Percentiles rank a stretch among this genome's conserved stretches.
Conservation (phyloP, 805 yeast genomes). For the Yarrowia keelungensis region DNA sequence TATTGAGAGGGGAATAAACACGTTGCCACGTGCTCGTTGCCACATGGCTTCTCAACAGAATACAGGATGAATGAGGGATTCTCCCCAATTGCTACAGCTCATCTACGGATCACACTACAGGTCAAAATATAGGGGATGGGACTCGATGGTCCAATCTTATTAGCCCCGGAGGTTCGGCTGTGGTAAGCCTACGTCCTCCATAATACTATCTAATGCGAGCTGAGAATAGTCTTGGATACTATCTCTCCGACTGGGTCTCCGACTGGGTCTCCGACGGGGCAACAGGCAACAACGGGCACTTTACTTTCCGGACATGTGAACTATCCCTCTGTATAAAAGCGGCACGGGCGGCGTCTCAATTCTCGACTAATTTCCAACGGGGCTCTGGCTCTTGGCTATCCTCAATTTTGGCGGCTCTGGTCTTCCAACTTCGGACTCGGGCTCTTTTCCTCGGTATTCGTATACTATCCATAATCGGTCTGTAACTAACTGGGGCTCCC, state of each 20-base stretch:
- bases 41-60: too few relatives aligned
- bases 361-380: conserved; percentile 4
- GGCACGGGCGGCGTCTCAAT: conserved; percentile 27
- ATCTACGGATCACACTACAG: conserved; percentile 6
- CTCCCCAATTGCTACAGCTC: neutral
- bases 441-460: conserved; percentile 13
- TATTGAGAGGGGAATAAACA: neutral
- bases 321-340: conserved; percentile 16
- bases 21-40: neutral
- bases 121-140: conserved; percentile 21
- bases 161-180: conserved; percentile 37
- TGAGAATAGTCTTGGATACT: neutral
- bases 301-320: conserved; percentile 22
- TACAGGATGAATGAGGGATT: too few relatives aligned
- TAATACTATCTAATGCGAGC: conserved; percentile 21
- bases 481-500: conserved; percentile 24
- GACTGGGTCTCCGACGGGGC: conserved; percentile 15
- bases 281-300: conserved; percentile 12
- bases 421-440: conserved; percentile 6
- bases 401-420: conserved; percentile 29
- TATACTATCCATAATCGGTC: neutral
- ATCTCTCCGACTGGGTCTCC: neutral
- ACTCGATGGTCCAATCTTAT: conserved; percentile 36
- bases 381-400: conserved; percentile 36
- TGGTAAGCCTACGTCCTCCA: conserved; percentile 23